Evolutionary conservation across 73 alveolate genomes (phyloP).

Genomic region (Tetrahymena malaccensis): DNA sequence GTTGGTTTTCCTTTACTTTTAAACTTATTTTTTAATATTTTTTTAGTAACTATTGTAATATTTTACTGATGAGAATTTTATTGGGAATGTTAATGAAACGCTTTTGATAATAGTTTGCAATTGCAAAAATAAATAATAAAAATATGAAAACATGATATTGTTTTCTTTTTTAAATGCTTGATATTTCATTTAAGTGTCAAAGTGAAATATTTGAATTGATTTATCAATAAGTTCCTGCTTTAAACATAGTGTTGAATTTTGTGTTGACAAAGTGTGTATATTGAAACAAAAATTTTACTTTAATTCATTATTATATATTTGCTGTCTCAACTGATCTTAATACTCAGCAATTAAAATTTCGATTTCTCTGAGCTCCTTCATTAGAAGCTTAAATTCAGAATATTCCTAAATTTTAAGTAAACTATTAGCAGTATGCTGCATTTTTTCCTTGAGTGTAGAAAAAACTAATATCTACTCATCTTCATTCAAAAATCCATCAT

Average conservation of each 20-base stretch:
- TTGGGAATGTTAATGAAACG: not conserved
- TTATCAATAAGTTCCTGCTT: no score
- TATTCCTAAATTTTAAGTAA: slow-evolving; percentile 30
- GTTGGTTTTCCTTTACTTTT: not conserved
- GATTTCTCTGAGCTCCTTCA: slow-evolving; percentile 71
- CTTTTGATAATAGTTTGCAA: not conserved
- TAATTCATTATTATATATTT: slow-evolving; percentile 72
- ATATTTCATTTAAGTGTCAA: no score
- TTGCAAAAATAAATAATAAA: not conserved
- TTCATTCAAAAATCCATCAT: slow-evolving; percentile 41
- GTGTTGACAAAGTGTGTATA: not conserved
- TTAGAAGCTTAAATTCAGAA: slow-evolving; percentile 27
- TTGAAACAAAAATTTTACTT: slow-evolving; percentile 23
- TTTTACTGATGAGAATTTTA: not conserved
- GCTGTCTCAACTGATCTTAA: slow-evolving; percentile 74
- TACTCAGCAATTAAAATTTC: slow-evolving; percentile 72
- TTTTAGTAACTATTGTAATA: not conserved
- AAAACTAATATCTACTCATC: slow-evolving; percentile 41
- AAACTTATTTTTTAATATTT: not conserved
- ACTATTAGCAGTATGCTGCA: slow-evolving; percentile 28
- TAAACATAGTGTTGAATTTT: not conserved
- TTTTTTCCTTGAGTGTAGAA: slow-evolving; percentile 19
- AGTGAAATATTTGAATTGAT: not conserved
- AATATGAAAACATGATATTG: not conserved
- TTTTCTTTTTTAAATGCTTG: no score